Conservation (phyloP, 2,329 filamentous ascomycete genomes). For the Neoscytalidium dimidiatum region DNA sequence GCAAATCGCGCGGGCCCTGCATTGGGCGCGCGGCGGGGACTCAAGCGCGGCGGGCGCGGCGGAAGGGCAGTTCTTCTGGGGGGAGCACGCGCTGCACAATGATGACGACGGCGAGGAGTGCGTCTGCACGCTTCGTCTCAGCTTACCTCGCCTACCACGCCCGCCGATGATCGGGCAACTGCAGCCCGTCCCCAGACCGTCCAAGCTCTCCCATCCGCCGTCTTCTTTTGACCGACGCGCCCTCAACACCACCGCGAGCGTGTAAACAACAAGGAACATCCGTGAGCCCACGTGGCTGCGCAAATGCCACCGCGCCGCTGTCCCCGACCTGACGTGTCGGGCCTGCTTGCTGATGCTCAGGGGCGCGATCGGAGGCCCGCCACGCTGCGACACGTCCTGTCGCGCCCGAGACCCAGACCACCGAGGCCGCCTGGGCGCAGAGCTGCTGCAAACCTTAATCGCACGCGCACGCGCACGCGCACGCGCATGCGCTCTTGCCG, state of each 20-base stretch:
- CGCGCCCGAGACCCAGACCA: too few relatives aligned
- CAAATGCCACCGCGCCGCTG: not conserved
- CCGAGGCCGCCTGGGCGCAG: not conserved
- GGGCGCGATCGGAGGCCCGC: not conserved
- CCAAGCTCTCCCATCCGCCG: not conserved
- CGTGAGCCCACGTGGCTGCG: not conserved
- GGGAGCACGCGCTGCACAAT: not conserved
- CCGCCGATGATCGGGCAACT: not conserved
- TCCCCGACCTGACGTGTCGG: not conserved
- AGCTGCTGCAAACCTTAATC: not conserved
- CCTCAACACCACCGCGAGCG: not conserved
- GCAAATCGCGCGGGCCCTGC: too few relatives aligned
- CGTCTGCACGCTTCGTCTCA: not conserved
- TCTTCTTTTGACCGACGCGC: not conserved
- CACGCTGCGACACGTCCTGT: not conserved
- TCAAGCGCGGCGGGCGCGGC: not conserved
- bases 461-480: not conserved
- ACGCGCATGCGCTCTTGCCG: too few relatives aligned
- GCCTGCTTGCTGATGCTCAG: not conserved
- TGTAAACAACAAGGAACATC: not conserved
- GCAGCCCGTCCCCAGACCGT: not conserved
- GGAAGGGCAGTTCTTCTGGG: not conserved
- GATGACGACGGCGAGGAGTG: conserved; percentile 4
- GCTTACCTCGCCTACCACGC: not conserved
- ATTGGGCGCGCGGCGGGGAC: not conserved